Percentiles rank a stretch among this genome's conserved stretches.
phyloP scores from a whole-genome alignment of 306 rosid genomes.

The Phaseolus lunatus region DNA sequence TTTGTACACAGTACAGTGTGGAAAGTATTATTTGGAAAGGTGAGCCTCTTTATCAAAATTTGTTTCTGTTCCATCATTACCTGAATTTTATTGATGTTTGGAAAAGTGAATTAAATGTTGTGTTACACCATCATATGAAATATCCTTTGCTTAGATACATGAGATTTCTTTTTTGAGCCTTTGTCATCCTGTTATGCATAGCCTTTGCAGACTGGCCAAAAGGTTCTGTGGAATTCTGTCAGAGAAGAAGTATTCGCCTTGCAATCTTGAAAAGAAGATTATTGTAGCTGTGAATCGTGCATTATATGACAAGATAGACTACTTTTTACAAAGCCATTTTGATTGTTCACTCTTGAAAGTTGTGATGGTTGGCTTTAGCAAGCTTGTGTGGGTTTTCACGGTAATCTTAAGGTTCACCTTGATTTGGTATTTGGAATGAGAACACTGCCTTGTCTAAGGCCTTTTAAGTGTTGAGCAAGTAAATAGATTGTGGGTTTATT shows the following conservation, averaged over 20 bases:
- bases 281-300: background rate
- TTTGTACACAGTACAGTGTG: constrained; percentile 98
- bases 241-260: constrained; percentile 16
- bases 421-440: constrained; percentile 21
- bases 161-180: background rate
- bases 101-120: constrained; percentile 10
- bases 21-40: constrained; percentile 98
- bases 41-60: constrained; percentile 42
- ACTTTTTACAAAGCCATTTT: constrained; percentile 6
- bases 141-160: constrained; percentile 18
- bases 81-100: background rate
- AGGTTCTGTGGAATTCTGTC: background rate
- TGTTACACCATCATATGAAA: constrained; percentile 30
- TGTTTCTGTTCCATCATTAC: background rate
- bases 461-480: constrained; percentile 6
- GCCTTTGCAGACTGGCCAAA: constrained; percentile 26
- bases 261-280: constrained; percentile 21
- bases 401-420: constrained; percentile 35
- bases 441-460: constrained; percentile 16
- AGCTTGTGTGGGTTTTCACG: constrained; percentile 6
- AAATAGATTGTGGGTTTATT: background rate
- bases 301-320: constrained; percentile 5
- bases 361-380: constrained; percentile 18
- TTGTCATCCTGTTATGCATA: constrained; percentile 9
- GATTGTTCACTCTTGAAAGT: constrained; percentile 24